Evolutionary conservation across 2,329 filamentous ascomycete genomes (phyloP).

Genomic region (Waltergamsia citrina): DNA sequence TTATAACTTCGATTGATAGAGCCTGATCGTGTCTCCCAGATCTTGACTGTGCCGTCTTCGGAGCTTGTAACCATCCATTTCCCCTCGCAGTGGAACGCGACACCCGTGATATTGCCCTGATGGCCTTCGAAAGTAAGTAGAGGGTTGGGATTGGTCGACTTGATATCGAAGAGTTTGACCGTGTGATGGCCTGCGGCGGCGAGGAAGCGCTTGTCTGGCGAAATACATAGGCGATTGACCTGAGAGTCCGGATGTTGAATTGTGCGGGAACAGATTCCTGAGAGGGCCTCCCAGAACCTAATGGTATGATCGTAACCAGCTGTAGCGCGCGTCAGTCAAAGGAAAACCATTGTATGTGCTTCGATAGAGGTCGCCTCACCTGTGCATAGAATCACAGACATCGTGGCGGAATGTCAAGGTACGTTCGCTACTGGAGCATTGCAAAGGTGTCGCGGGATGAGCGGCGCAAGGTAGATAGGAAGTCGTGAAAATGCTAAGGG

Average conservation of each 20-base stretch:
- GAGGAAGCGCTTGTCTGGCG: slow-evolving; percentile 92
- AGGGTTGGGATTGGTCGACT: slow-evolving; percentile 92
- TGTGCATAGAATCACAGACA: slow-evolving; percentile 52
- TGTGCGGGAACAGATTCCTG: slow-evolving; percentile 93
- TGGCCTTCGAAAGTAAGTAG: slow-evolving; percentile 93
- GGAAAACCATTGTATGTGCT: neutral
- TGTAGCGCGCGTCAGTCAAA: slow-evolving; percentile 13
- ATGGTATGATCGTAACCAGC: slow-evolving; percentile 57
- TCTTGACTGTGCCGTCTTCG: slow-evolving; percentile 93
- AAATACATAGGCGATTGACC: slow-evolving; percentile 96
- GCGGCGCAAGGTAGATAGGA: too few relatives aligned
- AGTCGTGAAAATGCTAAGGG: too few relatives aligned
- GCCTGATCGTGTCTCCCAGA: slow-evolving; percentile 86
- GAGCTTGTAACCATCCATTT: slow-evolving; percentile 99
- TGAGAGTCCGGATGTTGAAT: slow-evolving; percentile 98
- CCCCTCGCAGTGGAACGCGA: slow-evolving; percentile 95
- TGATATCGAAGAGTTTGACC: slow-evolving; percentile 97
- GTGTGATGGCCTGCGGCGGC: slow-evolving; percentile 72
- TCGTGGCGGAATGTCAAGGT: neutral
- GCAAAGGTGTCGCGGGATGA: too few relatives aligned
- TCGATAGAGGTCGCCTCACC: slow-evolving; percentile 27
- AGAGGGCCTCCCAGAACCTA: slow-evolving; percentile 94
- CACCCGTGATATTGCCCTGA: slow-evolving; percentile 89
- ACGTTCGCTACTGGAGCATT: too few relatives aligned
- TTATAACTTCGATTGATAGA: slow-evolving; percentile 87